A percentile compares a stretch with the other conserved stretches of the same genome.
phyloP scores from a whole-genome alignment of 768 basidiomycete species.

The Leccinum imitatum region DNA sequence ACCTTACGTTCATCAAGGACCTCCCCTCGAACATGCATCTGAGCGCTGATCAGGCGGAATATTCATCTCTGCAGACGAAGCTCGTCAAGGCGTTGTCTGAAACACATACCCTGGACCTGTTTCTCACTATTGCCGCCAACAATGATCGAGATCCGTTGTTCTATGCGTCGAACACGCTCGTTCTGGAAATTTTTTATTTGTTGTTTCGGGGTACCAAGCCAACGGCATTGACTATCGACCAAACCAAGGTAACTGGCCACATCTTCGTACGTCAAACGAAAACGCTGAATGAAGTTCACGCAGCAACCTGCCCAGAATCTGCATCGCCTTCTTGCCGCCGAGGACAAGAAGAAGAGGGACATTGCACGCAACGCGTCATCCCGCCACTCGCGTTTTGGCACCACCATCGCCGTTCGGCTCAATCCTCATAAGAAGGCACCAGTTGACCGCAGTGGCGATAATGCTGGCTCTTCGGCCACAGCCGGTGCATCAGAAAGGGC shows the following conservation, averaged over 20 bases:
- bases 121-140: constrained; percentile 86
- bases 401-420: constrained; percentile 81
- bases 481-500: constrained; percentile 21
- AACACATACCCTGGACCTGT: constrained; percentile 69
- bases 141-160: constrained; percentile 73
- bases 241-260: constrained; percentile 52
- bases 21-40: constrained; percentile 65
- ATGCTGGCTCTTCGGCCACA: constrained; percentile 22
- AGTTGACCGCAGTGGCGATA: constrained; percentile 21
- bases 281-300: constrained; percentile 13
- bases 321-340: constrained; percentile 72
- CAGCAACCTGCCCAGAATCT: constrained; percentile 72
- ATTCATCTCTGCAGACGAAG: constrained; percentile 73
- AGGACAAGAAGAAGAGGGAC: constrained; percentile 63
- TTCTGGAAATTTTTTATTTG: constrained; percentile 92
- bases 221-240: constrained; percentile 52
- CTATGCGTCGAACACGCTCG: constrained; percentile 82
- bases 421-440: constrained; percentile 52
- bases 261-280: constrained; percentile 5
- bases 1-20: constrained; percentile 94
- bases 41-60: constrained; percentile 78
- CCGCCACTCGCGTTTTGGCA: constrained; percentile 95
- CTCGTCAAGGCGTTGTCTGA: constrained; percentile 70
- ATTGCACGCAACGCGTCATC: constrained; percentile 58
- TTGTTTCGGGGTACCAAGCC: constrained; percentile 82